Percentiles rank a stretch among this genome's conserved stretches.
These are phyloP conservation scores for Fusarium armeniacum DNA, from an alignment of 2,329 filamentous ascomycete genomes.

Conservation along the genomic window DNA sequence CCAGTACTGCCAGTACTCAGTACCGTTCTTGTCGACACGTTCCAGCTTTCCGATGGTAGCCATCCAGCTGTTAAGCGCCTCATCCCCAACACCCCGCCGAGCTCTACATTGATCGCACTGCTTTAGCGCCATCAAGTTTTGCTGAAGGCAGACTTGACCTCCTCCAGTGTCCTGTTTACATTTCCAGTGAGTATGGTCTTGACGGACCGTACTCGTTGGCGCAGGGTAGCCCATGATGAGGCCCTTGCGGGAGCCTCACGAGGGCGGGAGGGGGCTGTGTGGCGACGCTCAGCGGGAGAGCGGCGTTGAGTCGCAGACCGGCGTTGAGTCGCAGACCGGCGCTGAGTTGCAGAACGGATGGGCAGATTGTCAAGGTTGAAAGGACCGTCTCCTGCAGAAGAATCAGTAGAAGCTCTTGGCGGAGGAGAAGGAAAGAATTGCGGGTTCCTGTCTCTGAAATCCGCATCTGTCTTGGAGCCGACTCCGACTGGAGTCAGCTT, in stretches of 20 bases:
- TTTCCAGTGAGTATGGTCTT: slow-evolving; percentile 9
- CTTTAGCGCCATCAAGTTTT: slow-evolving; percentile 6
- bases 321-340: too few species aligned
- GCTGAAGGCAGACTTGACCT: neutral
- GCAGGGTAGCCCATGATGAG: neutral
- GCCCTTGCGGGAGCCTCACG: neutral
- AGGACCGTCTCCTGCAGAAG: too few species aligned
- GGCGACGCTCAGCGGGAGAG: too few species aligned
- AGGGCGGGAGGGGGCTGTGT: neutral
- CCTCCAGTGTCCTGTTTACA: slow-evolving; percentile 5
- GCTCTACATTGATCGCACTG: slow-evolving; percentile 5
- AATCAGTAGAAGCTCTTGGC: too few species aligned
- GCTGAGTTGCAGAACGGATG: too few species aligned
- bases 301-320: too few species aligned
- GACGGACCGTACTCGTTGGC: neutral
- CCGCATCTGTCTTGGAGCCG: neutral
- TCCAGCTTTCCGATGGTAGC: slow-evolving; percentile 9
- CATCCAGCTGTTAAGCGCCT: slow-evolving; percentile 2
- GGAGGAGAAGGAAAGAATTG: neutral
- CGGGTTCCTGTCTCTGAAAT: neutral
- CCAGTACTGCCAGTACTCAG: slow-evolving; percentile 17
- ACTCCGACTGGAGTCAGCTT: neutral
- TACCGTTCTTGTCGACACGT: slow-evolving; percentile 4
- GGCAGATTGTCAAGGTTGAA: too few species aligned
- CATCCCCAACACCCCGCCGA: slow-evolving; percentile 8